Base-by-base conservation (phyloP, 1,284 basidiomycete species). In the Leccinum pachyderme region DNA sequence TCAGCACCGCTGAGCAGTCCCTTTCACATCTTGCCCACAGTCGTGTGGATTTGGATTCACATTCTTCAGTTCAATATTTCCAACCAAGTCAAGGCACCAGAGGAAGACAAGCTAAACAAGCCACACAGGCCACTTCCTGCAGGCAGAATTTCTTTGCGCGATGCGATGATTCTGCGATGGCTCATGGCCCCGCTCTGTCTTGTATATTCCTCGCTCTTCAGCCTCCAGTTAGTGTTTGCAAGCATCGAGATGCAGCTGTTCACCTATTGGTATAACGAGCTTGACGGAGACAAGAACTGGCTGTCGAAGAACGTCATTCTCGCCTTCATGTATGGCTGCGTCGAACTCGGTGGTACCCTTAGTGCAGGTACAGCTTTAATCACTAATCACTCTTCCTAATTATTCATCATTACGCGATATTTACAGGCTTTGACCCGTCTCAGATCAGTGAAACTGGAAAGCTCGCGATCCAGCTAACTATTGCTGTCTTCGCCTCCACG, bases 1-100 rank as follows among this genome's bases (percentile, higher is more conserved):
- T 65, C 72, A 1, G 67, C 75, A n/a, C 73, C 72, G 11, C 41
- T 68, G 7, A 54, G 53, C 37, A 54, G 55, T 15, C 32, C 63
- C 13, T 47, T 41, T 5, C 62, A 60, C 8, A 54, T 75, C 13
- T 35, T 63, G 2, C 68, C 73, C 25, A 58, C 65, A 1, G 47
- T 70, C 1, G 62, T 72, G 24, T 81, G 78, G 78, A 64, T 75
- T 5, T 80, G 73, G 75, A 39, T 75, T 1, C 75, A 80, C 41
- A 57, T 74, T 1, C 63, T 81, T 8, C 76, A 77, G 35, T 75
- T 75, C 57, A 62, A 73, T 46, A 62, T 79, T 18, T 71, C 78
- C 1, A 80, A 80, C 52, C 78, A 80, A 61, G 69, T 67, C 45
- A 63, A 73, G 22, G 62, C 64, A 3, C 66, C 68, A 2, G 70